phyloP scores from a whole-genome alignment of 2,329 filamentous ascomycete genomes.

The Lasiodiplodia gonubiensis region DNA sequence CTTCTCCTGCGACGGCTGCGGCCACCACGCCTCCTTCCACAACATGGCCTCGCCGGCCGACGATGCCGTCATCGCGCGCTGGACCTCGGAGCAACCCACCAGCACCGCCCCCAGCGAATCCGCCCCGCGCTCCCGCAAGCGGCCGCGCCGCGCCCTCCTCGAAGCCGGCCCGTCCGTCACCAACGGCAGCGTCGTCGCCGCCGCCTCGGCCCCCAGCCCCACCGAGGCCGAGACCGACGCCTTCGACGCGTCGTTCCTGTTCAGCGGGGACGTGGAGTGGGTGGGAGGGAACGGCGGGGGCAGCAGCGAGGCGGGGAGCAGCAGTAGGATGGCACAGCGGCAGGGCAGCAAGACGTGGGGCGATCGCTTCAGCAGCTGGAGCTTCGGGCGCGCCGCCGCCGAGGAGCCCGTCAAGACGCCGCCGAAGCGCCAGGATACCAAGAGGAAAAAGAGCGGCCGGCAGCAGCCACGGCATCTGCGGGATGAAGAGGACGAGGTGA shows the following conservation, averaged over 20 bases:
- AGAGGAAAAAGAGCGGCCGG: not conserved
- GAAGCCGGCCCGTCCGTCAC: slow-evolving; percentile 1
- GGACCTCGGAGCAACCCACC: slow-evolving; percentile 37
- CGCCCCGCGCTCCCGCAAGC: slow-evolving; percentile 7
- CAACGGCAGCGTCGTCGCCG: not conserved
- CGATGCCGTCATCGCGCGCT: slow-evolving; percentile 54
- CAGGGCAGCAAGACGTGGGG: slow-evolving; percentile 24
- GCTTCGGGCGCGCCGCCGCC: slow-evolving; percentile 12
- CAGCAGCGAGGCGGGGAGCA: not conserved
- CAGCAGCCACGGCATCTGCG: not conserved
- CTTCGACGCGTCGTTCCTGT: slow-evolving; percentile 3
- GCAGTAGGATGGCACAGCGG: not conserved
- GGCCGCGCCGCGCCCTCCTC: slow-evolving; percentile 14
- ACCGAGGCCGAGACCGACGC: not conserved
- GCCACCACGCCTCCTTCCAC: slow-evolving; percentile 62
- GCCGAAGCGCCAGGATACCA: slow-evolving; percentile 12
- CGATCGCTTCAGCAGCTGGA: slow-evolving; percentile 25
- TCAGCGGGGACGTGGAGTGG: slow-evolving; percentile 14
- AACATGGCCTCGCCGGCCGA: slow-evolving; percentile 58
- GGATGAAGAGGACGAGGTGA: not conserved
- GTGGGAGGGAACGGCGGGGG: not conserved
- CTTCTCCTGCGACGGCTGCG: slow-evolving; percentile 63
- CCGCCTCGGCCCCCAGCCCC: not conserved
- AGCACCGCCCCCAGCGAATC: not conserved
- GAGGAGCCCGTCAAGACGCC: slow-evolving; percentile 28